phyloP scores from a whole-genome alignment of 2,329 filamentous ascomycete species.

The Polytolypa hystricis region DNA sequence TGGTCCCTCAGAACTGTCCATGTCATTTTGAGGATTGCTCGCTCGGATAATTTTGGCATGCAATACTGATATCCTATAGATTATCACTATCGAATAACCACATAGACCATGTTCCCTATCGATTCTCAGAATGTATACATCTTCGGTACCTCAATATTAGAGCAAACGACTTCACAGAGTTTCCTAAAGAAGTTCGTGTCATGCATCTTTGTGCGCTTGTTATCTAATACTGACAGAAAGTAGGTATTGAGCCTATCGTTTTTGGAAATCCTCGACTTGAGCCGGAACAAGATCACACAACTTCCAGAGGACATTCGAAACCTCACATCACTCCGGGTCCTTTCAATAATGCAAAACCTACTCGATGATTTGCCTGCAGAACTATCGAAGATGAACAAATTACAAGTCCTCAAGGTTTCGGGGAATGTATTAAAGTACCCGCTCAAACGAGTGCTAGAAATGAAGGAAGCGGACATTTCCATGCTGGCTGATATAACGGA shows the following conservation, averaged over 20 bases:
- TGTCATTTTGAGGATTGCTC: too few species aligned
- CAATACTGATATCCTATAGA: conserved; percentile 19
- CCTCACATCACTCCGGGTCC: conserved; percentile 74
- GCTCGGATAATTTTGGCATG: conserved; percentile 4
- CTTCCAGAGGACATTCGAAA: conserved; percentile 71
- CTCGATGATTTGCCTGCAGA: conserved; percentile 75
- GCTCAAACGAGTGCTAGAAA: conserved; percentile 55
- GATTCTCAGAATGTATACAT: conserved; percentile 38
- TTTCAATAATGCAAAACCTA: conserved; percentile 77
- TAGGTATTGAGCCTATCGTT: conserved; percentile 78
- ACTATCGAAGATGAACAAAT: conserved; percentile 76
- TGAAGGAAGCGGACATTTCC: conserved; percentile 55
- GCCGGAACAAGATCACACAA: conserved; percentile 69
- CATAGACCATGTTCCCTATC: conserved; percentile 38
- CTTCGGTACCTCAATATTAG: conserved; percentile 41
- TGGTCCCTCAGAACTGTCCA: neutral
- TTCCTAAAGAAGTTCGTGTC: conserved; percentile 50
- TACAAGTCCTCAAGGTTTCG: conserved; percentile 81
- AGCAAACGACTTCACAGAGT: conserved; percentile 44
- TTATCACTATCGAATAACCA: conserved; percentile 42
- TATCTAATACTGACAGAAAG: conserved; percentile 17
- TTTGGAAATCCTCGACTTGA: conserved; percentile 85
- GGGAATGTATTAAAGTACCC: conserved; percentile 79
- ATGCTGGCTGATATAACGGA: conserved; percentile 42
- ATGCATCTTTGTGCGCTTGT: neutral